Percentiles rank a stretch among this genome's conserved stretches.
phyloP scores from a whole-genome alignment of 345 rosid genomes.

The Populus davidiana region DNA sequence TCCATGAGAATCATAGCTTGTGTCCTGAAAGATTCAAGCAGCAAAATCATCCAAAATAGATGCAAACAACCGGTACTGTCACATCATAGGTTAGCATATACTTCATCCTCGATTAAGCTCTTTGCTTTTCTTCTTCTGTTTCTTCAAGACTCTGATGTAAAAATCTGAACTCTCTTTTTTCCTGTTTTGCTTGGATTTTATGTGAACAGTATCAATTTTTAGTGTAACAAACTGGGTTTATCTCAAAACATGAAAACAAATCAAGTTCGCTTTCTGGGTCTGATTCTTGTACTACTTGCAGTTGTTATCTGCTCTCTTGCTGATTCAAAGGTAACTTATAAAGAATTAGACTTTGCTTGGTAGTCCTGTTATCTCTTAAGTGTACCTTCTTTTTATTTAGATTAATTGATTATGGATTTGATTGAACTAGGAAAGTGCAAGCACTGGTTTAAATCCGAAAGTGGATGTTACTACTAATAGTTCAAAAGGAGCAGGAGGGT shows the following conservation, averaged over 20 bases:
- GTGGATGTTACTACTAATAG: slow-evolving; percentile 5
- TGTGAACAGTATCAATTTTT: slow-evolving; percentile 21
- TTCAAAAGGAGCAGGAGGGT: slow-evolving; percentile 20
- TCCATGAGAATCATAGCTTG: slow-evolving; percentile 8
- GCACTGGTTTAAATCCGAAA: slow-evolving; percentile 21
- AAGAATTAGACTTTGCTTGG: neutral
- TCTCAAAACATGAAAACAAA: slow-evolving; percentile 37
- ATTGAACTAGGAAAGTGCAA: slow-evolving; percentile 25
- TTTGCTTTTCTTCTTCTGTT: neutral
- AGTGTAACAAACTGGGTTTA: slow-evolving; percentile 23
- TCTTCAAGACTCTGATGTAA: neutral
- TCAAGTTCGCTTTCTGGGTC: slow-evolving; percentile 27
- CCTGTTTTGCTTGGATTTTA: neutral
- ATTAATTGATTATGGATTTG: neutral
- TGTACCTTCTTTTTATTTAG: neutral
- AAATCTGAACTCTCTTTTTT: neutral
- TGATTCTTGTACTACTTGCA: slow-evolving; percentile 37
- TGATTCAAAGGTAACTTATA: slow-evolving; percentile 42
- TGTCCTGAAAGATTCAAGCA: neutral
- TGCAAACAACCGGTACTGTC: neutral
- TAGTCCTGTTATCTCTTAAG: neutral
- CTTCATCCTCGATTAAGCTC: neutral
- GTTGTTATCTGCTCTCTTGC: slow-evolving; percentile 24
- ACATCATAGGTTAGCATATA: neutral
- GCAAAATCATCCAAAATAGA: neutral